Base-by-base conservation (phyloP, 306 rosid species). In the Mimosa bimucronata region DNA sequence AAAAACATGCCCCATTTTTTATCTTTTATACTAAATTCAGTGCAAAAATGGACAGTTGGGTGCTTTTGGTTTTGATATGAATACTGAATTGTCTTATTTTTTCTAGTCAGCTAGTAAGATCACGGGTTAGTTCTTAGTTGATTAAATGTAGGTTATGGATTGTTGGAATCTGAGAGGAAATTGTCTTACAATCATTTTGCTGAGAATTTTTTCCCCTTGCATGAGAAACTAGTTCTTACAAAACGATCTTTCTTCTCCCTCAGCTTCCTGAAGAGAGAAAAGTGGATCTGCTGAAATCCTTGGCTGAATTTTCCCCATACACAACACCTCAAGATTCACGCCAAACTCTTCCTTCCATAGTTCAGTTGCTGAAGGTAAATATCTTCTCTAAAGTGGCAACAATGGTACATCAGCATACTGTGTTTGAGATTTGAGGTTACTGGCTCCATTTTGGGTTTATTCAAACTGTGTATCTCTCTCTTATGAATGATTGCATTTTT, bases 281-380 rank as follows among this genome's bases (percentile, higher is more conserved):
- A 85, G 89, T 93, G 58, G 97, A 96, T 88, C 84, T 96, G 87
- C 98, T 96, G 77, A 91, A 93, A 88, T 93, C 93, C 85, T 96
- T 96, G 72, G 99, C 99, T 40, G 97, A 96, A 87, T 84, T 93
- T 84, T 92, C 99, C 66, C 98, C 98, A 41, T 96, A 79, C 78
- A 90, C 99, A 70, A 85, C 91, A 6, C 98, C 98, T 3, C 99
- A 87, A 86, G 99, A 96, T 85, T 96, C 99, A 29, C 98, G 99
- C 21, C 99, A 91, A 88, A 89, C 91, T 79, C 99, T 96, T 83
- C 99, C 99, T 76, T 90, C 97, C 44, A 83, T 96, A 82, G 97
- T 93, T 86, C 97, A 93, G 83, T 88, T 93, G 77, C 81, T 93
- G 81, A 93, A 90, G 99, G 99, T 93, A 84, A 62, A 52, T 44